Evolutionary conservation across 306 rosid genomes (phyloP), one percentile per base, ranked within the genome.

Genomic region (cucumber (Cucumis sativus)): DNA sequence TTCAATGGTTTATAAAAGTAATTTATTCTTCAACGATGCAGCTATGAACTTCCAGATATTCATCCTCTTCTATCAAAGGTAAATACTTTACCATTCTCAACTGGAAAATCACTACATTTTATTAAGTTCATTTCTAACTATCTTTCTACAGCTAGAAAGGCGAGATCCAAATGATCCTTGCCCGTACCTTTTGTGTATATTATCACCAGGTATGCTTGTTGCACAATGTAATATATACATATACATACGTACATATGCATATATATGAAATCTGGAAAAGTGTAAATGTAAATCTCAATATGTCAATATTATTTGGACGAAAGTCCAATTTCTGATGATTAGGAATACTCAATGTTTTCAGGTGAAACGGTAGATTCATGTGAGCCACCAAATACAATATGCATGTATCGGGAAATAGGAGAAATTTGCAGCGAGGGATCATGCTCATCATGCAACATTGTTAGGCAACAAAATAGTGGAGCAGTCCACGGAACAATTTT

Each of bases 171-270:
- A 81, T 28, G 96, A 92, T 80, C 87, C 84, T 12, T 52, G 59
- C 14, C 89, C 81, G 7, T 92, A 88, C 77, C 88, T 89, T 74
- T 59, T 92, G 17, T 83, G 85, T 10, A 57, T 83, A 78, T 87
- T 89, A 86, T 37, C 79, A 12, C 15, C 77, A 87, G 91, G 93
- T 92, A 85, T 16, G 23, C 55, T 64, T 35, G 70, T 7, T 64
- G 47, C 13, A 15, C 7, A 64, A 33, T 64, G 70, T 64, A 8
- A 5, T 60, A 1, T 12, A 30, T 28, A 14, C 12, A 11, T 25
- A 12, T 1, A 10, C 9, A 25, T 20, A 30, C 0, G 18, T 13
- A 64, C 33, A 33, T 6, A 2, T 16, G 12, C 3, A 13, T 47
- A 13, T 47, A 3, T 47, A 3, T 47, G 6, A 0, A 47, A 47